Conservation (phyloP, 2,329 filamentous ascomycete species). For the Hypoxylon sp. region DNA sequence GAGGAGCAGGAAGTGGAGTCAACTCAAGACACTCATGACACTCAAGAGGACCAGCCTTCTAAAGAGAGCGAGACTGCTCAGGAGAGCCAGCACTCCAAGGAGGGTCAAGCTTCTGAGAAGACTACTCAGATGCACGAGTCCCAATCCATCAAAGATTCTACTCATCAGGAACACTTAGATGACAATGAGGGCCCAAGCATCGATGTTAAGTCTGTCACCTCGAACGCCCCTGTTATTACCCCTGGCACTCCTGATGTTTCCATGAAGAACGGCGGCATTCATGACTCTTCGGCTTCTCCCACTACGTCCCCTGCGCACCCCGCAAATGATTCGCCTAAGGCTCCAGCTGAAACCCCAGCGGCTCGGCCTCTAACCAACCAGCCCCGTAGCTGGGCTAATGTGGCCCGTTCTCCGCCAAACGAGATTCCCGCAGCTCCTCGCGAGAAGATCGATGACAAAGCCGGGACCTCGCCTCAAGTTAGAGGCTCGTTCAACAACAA, state of each 20-base stretch:
- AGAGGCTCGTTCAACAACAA: too few species aligned
- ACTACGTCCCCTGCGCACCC: background rate
- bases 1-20: background rate
- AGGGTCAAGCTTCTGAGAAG: too few species aligned
- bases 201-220: background rate
- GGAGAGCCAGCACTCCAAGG: background rate
- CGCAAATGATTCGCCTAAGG: background rate
- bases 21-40: background rate
- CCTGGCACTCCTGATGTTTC: background rate
- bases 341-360: too few species aligned
- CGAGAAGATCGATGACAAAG: background rate
- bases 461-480: background rate
- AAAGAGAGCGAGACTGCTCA: too few species aligned
- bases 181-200: background rate
- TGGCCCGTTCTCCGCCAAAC: background rate
- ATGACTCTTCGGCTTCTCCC: background rate
- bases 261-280: background rate
- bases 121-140: background rate
- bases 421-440: background rate
- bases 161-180: too few species aligned
- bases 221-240: background rate
- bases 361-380: background rate
- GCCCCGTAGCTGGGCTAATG: background rate
- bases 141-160: background rate
- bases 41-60: too few species aligned